Percentiles rank a stretch among this genome's conserved stretches.
Evolutionary conservation across 768 basidiomycete genomes (phyloP).

Genomic region (Daedaleopsis nitida): DNA sequence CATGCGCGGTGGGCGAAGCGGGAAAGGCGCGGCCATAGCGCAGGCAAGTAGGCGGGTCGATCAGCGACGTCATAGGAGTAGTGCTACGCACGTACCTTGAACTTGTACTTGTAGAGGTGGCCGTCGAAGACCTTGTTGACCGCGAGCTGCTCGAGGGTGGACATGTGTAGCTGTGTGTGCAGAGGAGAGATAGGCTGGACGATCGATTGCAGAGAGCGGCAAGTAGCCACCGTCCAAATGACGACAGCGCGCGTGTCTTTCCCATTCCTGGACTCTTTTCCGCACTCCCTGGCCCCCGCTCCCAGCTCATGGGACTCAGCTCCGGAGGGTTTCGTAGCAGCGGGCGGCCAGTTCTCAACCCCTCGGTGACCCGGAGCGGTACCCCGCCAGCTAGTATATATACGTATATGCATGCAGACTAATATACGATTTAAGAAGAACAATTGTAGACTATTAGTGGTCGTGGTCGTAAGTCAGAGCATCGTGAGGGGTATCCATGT

Average conservation of each 20-base stretch:
- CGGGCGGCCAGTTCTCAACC: neutral
- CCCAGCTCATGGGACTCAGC: neutral
- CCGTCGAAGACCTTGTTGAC: conserved; percentile 83
- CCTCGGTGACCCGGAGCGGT: too few relatives aligned
- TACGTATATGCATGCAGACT: too few relatives aligned
- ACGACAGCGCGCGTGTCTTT: neutral
- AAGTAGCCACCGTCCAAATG: neutral
- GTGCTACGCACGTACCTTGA: conserved; percentile 53
- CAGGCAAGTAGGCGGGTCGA: conserved; percentile 1
- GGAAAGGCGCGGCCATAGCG: neutral
- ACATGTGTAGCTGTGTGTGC: conserved; percentile 2
- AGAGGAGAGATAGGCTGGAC: neutral
- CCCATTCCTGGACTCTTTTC: neutral
- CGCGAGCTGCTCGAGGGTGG: conserved; percentile 64
- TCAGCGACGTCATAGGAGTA: conserved; percentile 7
- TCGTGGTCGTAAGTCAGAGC: neutral
- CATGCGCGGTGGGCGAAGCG: neutral
- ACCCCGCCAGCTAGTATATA: too few relatives aligned
- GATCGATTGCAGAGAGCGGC: conserved; percentile 1
- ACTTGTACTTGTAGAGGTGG: conserved; percentile 82
- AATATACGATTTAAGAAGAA: neutral
- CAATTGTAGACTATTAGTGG: conserved; percentile 1
- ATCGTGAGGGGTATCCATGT: neutral
- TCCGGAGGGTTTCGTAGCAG: neutral
- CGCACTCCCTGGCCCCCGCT: neutral